phyloP scores from a whole-genome alignment of 129 eudicot species.

The Flaveria brownii region DNA sequence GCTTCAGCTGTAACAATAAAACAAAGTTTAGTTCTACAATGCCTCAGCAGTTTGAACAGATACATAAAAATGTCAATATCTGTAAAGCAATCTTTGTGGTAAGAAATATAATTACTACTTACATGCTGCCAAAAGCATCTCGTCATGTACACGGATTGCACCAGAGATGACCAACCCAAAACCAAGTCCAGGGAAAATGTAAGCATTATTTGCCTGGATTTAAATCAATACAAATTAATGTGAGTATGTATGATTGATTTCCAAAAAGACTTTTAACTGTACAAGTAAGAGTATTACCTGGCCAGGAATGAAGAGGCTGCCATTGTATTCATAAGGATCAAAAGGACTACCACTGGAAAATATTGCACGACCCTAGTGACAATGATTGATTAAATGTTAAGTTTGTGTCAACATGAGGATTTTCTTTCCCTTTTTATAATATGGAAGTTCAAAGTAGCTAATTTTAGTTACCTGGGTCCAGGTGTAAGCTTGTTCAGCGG shows the following conservation, averaged over 20 bases:
- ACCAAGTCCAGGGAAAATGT: conserved; percentile 95
- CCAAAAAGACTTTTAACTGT: neutral
- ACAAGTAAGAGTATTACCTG: conserved; percentile 51
- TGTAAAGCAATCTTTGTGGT: neutral
- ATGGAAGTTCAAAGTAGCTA: neutral
- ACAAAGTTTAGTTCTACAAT: conserved; percentile 6
- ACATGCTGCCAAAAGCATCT: conserved; percentile 97
- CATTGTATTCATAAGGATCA: conserved; percentile 71
- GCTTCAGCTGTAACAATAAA: conserved; percentile 67
- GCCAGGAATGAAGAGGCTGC: conserved; percentile 77
- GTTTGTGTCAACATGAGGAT: conserved; percentile 10
- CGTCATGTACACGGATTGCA: conserved; percentile 86
- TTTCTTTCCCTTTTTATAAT: neutral
- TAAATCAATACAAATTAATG: conserved; percentile 12
- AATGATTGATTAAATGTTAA: conserved; percentile 1
- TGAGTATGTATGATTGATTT: conserved; percentile 7
- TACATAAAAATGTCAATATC: neutral
- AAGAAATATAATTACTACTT: conserved; percentile 40
- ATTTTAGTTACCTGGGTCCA: conserved; percentile 71
- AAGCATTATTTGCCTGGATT: conserved; percentile 81
- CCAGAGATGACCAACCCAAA: conserved; percentile 86
- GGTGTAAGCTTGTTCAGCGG: conserved; percentile 94
- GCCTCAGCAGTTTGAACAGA: neutral
- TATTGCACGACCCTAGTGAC: conserved; percentile 71
- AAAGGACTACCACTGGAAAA: conserved; percentile 98